phyloP scores from a whole-genome alignment of 2,329 filamentous ascomycete species.

The Lecanicillium sp. region DNA sequence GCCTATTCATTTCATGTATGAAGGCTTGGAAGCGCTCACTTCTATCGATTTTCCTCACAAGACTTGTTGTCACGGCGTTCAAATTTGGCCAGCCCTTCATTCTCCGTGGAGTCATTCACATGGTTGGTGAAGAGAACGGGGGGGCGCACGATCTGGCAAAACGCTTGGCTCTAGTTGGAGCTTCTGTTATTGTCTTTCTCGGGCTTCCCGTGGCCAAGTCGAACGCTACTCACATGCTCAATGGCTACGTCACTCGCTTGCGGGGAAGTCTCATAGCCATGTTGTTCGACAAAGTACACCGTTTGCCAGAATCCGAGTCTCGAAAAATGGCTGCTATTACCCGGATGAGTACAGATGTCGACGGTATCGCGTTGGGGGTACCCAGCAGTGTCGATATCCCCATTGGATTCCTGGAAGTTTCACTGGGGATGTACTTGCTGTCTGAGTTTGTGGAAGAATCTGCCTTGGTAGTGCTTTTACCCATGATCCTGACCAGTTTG shows the following conservation, averaged over 20 bases:
- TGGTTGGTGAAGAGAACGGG: conserved; percentile 18
- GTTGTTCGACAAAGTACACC: conserved; percentile 42
- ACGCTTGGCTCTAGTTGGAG: not conserved
- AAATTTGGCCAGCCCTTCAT: not conserved
- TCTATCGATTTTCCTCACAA: not conserved
- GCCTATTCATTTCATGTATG: conserved; percentile 15
- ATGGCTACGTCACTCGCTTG: conserved; percentile 25
- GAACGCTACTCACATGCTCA: not conserved
- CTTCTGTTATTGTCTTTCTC: not conserved
- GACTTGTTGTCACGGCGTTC: not conserved
- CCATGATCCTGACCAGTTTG: not conserved
- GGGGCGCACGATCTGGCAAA: not conserved
- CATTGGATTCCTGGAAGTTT: not conserved
- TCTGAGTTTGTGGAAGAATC: not conserved
- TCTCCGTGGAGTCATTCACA: conserved; percentile 10
- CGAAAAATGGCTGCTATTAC: conserved; percentile 21
- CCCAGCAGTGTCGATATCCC: not conserved
- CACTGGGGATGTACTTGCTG: conserved; percentile 2
- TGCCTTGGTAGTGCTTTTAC: not conserved
- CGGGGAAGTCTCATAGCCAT: conserved; percentile 32
- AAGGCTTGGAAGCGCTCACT: conserved; percentile 17
- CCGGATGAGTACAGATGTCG: conserved; percentile 6
- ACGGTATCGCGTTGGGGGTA: not conserved
- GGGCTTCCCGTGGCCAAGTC: not conserved
- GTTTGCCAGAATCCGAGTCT: conserved; percentile 22